A percentile compares a stretch with the other conserved stretches of the same genome.
phyloP scores from a whole-genome alignment of 1,284 basidiomycete species.

The Gymnopus androsaceus region DNA sequence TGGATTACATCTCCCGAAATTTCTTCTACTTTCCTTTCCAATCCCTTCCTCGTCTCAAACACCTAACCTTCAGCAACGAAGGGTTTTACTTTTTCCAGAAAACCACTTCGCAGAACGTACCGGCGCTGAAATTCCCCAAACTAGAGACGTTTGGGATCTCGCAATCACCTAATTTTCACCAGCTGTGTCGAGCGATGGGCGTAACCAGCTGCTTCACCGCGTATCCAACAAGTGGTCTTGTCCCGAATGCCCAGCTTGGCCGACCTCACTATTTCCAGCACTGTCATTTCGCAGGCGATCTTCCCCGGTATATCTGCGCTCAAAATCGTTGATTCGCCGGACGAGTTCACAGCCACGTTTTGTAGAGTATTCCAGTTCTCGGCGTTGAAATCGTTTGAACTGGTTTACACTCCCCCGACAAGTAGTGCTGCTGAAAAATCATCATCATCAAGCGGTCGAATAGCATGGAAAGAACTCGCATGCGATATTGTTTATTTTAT shows the following conservation, averaged over 20 bases:
- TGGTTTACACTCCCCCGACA: background rate
- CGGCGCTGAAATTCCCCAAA: background rate
- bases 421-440: too few species aligned
- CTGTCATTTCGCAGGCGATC: background rate
- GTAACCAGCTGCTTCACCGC: background rate
- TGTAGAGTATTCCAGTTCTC: constrained; percentile 2
- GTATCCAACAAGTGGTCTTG: background rate
- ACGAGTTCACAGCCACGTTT: background rate
- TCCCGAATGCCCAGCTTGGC: background rate
- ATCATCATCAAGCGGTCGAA: background rate
- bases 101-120: background rate
- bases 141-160: background rate
- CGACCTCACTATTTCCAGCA: background rate
- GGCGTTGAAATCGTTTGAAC: background rate
- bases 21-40: constrained; percentile 8
- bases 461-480: background rate
- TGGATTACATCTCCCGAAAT: constrained; percentile 8
- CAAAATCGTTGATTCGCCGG: background rate
- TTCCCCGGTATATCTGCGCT: background rate
- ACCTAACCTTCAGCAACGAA: background rate
- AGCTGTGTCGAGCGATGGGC: background rate
- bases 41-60: background rate
- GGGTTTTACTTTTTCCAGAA: constrained; percentile 1
- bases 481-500: constrained; percentile 2
- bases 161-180: background rate